Conservation (phyloP, 2,329 filamentous ascomycete genomes). For the Trichophyton equinum region DNA sequence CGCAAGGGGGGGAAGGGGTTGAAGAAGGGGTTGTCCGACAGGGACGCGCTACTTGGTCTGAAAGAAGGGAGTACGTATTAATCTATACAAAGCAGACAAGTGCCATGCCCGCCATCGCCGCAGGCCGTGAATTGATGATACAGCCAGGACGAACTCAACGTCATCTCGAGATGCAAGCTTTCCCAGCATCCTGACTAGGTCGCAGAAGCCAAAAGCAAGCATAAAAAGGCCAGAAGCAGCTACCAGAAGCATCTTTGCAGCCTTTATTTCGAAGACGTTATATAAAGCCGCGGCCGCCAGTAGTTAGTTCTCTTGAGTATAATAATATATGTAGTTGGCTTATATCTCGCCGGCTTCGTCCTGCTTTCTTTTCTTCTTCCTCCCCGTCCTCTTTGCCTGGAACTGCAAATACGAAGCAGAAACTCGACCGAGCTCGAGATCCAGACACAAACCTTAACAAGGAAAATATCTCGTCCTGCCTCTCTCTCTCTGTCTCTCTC, state of each 20-base stretch:
- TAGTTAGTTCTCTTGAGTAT: too few relatives aligned
- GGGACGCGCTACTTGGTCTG: background rate
- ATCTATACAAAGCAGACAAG: too few relatives aligned
- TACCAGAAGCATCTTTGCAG: background rate
- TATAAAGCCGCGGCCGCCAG: background rate
- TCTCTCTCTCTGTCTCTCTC: background rate
- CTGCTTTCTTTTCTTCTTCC: background rate
- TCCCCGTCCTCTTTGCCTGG: background rate
- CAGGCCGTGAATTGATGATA: background rate
- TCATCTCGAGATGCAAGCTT: background rate
- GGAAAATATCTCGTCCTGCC: background rate
- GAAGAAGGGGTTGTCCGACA: background rate
- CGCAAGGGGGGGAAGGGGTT: background rate
- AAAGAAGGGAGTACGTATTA: background rate
- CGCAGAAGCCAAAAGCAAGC: background rate
- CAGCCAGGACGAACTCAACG: background rate
- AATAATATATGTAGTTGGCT: background rate
- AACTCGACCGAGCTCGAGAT: background rate
- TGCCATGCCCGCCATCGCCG: too few relatives aligned
- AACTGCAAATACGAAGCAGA: background rate
- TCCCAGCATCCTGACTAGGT: constrained; percentile 1
- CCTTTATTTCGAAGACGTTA: too few relatives aligned
- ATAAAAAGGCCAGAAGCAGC: background rate
- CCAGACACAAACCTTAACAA: background rate
- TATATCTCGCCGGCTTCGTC: background rate